Evolutionary conservation across 164 flowering plant species (phyloP).

Genomic region (Nelumbo lutea): DNA sequence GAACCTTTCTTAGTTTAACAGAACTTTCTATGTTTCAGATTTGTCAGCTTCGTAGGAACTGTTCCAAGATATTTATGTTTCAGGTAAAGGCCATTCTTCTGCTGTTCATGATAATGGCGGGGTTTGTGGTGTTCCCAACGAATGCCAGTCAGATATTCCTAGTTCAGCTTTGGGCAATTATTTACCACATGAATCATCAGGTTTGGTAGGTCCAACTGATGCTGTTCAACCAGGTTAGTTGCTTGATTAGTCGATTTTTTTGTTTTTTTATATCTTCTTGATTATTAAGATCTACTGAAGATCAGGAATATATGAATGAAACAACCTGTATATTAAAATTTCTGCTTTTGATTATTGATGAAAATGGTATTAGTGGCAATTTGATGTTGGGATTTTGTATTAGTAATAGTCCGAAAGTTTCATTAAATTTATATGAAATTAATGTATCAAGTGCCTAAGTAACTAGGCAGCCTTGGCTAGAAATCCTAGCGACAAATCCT

Average conservation of each 20-base stretch:
- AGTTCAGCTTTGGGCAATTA: constrained; percentile 23
- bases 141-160: constrained; percentile 25
- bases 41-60: constrained; percentile 5
- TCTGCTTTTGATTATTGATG: no score
- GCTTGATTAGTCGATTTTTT: neutral
- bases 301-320: no score
- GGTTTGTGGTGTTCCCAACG: constrained; percentile 17
- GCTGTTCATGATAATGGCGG: constrained; percentile 22
- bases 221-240: constrained; percentile 46
- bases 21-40: neutral
- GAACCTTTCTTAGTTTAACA: constrained; percentile 3
- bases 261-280: no score
- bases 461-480: no score
- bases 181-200: constrained; percentile 43
- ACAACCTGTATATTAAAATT: no score
- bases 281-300: no score
- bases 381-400: no score
- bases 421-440: no score
- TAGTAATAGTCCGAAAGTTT: no score
- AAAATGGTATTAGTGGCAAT: no score
- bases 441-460: no score
- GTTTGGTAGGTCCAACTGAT: constrained; percentile 38
- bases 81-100: constrained; percentile 35
- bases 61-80: constrained; percentile 7
- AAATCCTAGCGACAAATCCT: no score